Percentiles rank a stretch among this genome's conserved stretches.
Evolutionary conservation across 106 monocot species (phyloP).

Genomic region (Allium cepa): DNA sequence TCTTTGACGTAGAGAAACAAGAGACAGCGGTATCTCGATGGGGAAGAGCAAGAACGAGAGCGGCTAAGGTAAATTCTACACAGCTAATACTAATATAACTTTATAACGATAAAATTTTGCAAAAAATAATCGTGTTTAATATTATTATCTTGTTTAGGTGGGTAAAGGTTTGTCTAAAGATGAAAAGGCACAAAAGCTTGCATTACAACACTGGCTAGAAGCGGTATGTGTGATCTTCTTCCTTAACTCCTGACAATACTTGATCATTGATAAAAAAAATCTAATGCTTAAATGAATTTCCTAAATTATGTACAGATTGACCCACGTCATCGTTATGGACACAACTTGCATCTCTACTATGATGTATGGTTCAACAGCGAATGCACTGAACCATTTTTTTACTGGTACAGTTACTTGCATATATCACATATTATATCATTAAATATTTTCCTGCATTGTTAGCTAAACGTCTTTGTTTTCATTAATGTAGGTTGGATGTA

Average conservation of each 20-base stretch:
- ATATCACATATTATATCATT: neutral
- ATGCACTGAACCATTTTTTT: slow-evolving; percentile 64
- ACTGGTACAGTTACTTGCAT: slow-evolving; percentile 33
- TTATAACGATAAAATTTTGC: slow-evolving; percentile 25
- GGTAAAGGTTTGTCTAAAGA: slow-evolving; percentile 71
- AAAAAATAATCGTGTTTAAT: neutral
- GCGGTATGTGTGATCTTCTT: slow-evolving; percentile 30
- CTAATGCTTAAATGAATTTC: neutral
- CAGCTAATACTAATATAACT: slow-evolving; percentile 57
- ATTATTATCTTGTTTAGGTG: slow-evolving; percentile 23
- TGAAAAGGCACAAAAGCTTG: slow-evolving; percentile 67
- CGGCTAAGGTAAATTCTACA: slow-evolving; percentile 53
- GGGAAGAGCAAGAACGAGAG: slow-evolving; percentile 66
- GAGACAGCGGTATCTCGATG: slow-evolving; percentile 67
- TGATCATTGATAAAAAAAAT: neutral
- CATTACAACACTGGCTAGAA: slow-evolving; percentile 74
- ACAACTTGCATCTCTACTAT: slow-evolving; percentile 65
- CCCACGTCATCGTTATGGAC: slow-evolving; percentile 67
- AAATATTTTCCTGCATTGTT: neutral
- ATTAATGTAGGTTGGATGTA: slow-evolving; percentile 44
- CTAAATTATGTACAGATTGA: slow-evolving; percentile 40
- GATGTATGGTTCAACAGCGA: slow-evolving; percentile 57
- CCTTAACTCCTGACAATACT: neutral
- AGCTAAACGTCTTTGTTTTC: neutral
- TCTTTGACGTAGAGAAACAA: slow-evolving; percentile 46